phyloP scores from a whole-genome alignment of 169 alveolate genomes.

The Plasmodium berghei region DNA sequence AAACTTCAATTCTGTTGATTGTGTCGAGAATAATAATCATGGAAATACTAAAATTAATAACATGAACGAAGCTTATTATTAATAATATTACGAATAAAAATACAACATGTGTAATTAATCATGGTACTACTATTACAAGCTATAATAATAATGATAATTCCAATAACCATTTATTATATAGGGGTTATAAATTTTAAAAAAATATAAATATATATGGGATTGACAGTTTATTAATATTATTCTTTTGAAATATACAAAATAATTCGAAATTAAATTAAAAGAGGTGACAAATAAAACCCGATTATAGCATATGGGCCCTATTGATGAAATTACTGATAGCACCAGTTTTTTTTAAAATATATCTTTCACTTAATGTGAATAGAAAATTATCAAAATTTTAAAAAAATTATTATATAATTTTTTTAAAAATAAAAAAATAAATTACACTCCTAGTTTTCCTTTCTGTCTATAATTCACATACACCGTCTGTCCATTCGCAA shows the following conservation, averaged over 20 bases:
- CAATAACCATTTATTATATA: background rate
- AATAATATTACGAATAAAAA: too few relatives aligned
- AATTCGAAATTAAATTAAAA: constrained; percentile 1
- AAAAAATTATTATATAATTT: constrained; percentile 41
- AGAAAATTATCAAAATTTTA: constrained; percentile 46
- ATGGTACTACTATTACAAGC: background rate
- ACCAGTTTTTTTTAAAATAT: constrained; percentile 27
- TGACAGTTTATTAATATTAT: background rate
- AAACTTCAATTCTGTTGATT: background rate
- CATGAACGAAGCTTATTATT: background rate
- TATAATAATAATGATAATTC: background rate
- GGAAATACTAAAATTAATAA: background rate
- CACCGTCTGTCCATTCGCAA: too few relatives aligned
- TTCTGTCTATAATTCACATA: too few relatives aligned
- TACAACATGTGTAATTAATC: too few relatives aligned
- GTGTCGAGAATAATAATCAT: background rate
- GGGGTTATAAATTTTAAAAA: background rate
- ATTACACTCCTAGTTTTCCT: too few relatives aligned
- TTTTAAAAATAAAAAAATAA: constrained; percentile 17
- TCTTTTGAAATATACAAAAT: constrained; percentile 3
- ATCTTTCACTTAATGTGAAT: constrained; percentile 29
- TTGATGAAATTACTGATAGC: constrained; percentile 11
- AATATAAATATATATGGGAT: background rate
- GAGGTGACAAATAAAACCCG: constrained; percentile 3
- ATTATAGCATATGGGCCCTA: constrained; percentile 2